Evolutionary conservation across 441 rosid genomes (phyloP).

Genomic region (Croton setiger): DNA sequence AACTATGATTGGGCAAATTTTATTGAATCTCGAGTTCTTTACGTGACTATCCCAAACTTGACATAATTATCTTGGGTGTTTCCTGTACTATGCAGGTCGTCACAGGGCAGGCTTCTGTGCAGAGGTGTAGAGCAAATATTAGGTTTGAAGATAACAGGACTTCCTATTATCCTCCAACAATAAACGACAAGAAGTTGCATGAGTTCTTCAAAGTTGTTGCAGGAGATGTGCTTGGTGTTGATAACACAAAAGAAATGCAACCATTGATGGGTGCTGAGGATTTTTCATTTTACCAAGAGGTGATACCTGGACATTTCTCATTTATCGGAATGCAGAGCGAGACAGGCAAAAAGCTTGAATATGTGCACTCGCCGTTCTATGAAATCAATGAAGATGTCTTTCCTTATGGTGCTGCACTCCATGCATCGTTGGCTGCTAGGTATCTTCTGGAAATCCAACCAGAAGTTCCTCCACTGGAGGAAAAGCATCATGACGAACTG

Average conservation of each 20-base stretch:
- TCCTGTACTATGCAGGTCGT: slow-evolving; percentile 50
- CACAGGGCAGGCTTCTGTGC: slow-evolving; percentile 81
- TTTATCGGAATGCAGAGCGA: slow-evolving; percentile 63
- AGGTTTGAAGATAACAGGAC: slow-evolving; percentile 41
- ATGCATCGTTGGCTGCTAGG: slow-evolving; percentile 71
- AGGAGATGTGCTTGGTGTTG: slow-evolving; percentile 55
- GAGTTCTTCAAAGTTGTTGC: slow-evolving; percentile 52
- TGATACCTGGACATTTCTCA: slow-evolving; percentile 63
- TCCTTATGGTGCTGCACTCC: slow-evolving; percentile 91
- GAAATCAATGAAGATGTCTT: slow-evolving; percentile 62
- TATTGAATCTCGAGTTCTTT: slow-evolving; percentile 1
- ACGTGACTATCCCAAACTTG: no score
- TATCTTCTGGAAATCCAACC: slow-evolving; percentile 46
- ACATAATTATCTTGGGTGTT: neutral
- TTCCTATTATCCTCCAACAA: slow-evolving; percentile 65
- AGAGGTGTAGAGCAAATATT: slow-evolving; percentile 70
- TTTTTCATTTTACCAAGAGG: slow-evolving; percentile 80
- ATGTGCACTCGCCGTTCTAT: slow-evolving; percentile 59
- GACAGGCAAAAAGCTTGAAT: slow-evolving; percentile 31
- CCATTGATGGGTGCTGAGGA: slow-evolving; percentile 94
- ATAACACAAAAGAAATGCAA: slow-evolving; percentile 51
- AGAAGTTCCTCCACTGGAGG: slow-evolving; percentile 24
- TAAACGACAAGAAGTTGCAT: slow-evolving; percentile 59
- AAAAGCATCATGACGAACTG: slow-evolving; percentile 55
- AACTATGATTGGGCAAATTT: neutral